These are phyloP conservation scores for Epichloe sp. DNA, from an alignment of 2,329 filamentous ascomycete species.

Conservation along the genomic window DNA sequence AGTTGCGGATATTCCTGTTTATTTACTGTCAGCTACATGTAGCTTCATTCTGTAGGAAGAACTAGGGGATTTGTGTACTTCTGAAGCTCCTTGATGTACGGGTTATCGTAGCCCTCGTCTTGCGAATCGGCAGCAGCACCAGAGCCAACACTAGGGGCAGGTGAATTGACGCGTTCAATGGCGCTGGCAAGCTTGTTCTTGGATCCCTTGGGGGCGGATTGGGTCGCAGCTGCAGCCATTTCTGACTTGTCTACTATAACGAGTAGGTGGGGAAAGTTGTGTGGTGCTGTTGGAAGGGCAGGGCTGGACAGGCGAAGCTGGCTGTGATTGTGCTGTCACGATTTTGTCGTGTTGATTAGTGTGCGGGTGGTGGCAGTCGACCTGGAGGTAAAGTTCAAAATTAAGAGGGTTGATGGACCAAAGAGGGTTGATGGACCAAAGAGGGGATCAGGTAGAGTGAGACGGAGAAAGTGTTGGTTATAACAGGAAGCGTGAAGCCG, in stretches of 20 bases:
- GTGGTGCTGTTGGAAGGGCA: constrained; percentile 2
- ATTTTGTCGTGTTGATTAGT: background rate
- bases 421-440: background rate
- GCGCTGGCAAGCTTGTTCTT: constrained; percentile 53
- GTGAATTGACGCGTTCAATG: constrained; percentile 38
- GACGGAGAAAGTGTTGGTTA: background rate
- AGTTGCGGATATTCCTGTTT: constrained; percentile 71
- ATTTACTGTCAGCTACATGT: background rate
- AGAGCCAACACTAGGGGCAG: constrained; percentile 35
- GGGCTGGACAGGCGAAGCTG: background rate
- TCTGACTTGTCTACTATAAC: constrained; percentile 5
- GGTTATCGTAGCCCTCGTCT: constrained; percentile 54
- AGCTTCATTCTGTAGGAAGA: constrained; percentile 16
- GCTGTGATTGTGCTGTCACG: background rate
- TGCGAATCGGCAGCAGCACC: constrained; percentile 38
- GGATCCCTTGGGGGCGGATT: constrained; percentile 50
- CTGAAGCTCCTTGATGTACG: constrained; percentile 76
- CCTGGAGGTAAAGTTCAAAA: background rate
- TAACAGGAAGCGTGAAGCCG: constrained; percentile 1
- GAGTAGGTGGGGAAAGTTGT: constrained; percentile 6
- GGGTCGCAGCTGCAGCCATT: constrained; percentile 51
- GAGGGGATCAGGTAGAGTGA: background rate
- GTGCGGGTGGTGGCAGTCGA: background rate
- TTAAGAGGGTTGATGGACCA: background rate
- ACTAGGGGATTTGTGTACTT: constrained; percentile 45